Percentiles rank a stretch among this genome's conserved stretches.
These are phyloP conservation scores for Amanita pallidorosea DNA, from an alignment of 768 basidiomycete species.

Conservation along the genomic window DNA sequence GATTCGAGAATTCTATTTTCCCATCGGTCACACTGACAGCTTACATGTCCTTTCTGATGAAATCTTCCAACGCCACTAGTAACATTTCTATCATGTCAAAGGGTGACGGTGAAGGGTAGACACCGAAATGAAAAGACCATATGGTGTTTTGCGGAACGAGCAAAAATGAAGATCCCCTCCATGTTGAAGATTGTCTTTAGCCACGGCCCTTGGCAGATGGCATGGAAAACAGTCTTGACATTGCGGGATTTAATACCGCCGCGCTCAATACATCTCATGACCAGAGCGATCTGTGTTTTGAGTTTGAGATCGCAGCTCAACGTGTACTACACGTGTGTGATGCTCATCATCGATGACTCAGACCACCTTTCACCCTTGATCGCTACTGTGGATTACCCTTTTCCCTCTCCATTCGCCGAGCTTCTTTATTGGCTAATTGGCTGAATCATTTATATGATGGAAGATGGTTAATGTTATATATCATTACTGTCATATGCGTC, in stretches of 20 bases:
- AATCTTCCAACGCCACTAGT: constrained; percentile 2
- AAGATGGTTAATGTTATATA: background rate
- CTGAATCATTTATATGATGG: background rate
- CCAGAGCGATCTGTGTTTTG: constrained; percentile 1
- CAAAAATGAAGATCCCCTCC: background rate
- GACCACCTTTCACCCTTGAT: constrained; percentile 1
- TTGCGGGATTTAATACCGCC: background rate
- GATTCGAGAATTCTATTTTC: background rate
- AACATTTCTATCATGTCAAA: background rate
- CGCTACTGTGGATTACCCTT: background rate
- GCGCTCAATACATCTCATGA: background rate
- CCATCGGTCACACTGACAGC: background rate
- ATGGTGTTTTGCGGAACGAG: background rate
- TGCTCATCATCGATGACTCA: constrained; percentile 15
- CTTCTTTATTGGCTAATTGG: background rate
- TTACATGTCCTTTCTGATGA: constrained; percentile 4
- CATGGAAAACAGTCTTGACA: background rate
- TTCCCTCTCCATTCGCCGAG: background rate
- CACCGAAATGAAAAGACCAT: constrained; percentile 6
- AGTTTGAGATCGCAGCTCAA: constrained; percentile 7
- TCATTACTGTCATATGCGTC: constrained; percentile 1
- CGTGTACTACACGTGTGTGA: constrained; percentile 18
- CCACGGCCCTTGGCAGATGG: background rate
- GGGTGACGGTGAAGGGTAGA: background rate
- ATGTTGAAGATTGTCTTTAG: background rate